Percentiles rank a stretch among this genome's conserved stretches.
These are phyloP conservation scores for Blastobotrys parvus DNA, from an alignment of 805 yeast genomes.

Conservation along the genomic window DNA sequence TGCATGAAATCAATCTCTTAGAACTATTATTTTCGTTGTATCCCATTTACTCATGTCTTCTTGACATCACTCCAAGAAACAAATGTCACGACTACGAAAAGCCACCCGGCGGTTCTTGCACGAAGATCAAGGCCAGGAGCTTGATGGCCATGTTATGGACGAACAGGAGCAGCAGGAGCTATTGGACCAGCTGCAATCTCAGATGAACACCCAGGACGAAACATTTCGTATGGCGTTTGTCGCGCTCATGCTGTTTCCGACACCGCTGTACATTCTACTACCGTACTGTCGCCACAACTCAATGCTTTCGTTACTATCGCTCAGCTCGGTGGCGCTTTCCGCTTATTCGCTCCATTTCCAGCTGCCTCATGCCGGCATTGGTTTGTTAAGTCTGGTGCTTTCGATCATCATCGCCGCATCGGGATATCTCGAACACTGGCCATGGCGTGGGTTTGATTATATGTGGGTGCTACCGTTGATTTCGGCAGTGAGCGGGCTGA, in stretches of 20 bases:
- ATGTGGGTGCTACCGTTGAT: constrained; percentile 27
- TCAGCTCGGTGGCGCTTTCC: constrained; percentile 18
- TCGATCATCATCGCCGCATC: constrained; percentile 16
- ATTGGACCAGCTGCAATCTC: constrained; percentile 17
- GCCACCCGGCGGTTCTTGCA: constrained; percentile 12
- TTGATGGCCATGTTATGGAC: constrained; percentile 1
- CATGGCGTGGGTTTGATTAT: constrained; percentile 23
- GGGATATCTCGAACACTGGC: constrained; percentile 18
- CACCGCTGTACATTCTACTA: constrained; percentile 24
- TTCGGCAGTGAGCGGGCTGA: constrained; percentile 16
- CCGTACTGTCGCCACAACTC: constrained; percentile 23
- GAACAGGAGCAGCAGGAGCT: constrained; percentile 25
- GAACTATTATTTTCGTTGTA: not conserved
- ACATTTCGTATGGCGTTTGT: constrained; percentile 20
- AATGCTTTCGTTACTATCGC: constrained; percentile 22
- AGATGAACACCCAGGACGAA: constrained; percentile 19
- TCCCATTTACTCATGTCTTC: no score
- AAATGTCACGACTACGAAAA: constrained; percentile 19
- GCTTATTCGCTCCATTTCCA: constrained; percentile 18
- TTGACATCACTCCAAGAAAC: no score
- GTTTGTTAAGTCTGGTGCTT: constrained; percentile 9
- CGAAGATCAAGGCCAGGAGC: constrained; percentile 6
- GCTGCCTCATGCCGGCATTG: constrained; percentile 6
- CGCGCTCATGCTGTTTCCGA: constrained; percentile 22
- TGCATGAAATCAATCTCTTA: no score